These are phyloP conservation scores for Tricholoma furcatifolium DNA, from an alignment of 768 basidiomycete species.

Conservation along the genomic window DNA sequence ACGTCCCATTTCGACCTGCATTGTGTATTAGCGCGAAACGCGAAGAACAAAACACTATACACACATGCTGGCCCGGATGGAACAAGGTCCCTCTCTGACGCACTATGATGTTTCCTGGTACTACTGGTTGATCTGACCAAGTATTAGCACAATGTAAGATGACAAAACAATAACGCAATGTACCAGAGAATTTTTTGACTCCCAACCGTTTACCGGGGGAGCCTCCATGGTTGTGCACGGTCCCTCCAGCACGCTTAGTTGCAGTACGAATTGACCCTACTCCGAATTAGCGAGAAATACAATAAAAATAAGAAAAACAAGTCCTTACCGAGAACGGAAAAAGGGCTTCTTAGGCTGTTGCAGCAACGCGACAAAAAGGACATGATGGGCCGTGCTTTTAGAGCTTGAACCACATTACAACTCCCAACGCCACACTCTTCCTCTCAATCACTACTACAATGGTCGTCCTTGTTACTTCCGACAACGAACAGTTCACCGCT, in stretches of 20 bases:
- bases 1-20: constrained; percentile 83
- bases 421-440: constrained; percentile 18
- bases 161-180: constrained; percentile 15
- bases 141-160: not conserved
- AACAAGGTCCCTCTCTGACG: constrained; percentile 92
- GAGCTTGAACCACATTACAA: not conserved
- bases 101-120: constrained; percentile 95
- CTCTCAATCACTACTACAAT: constrained; percentile 38
- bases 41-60: constrained; percentile 23
- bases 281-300: constrained; percentile 24
- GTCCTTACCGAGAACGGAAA: constrained; percentile 42
- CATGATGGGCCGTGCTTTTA: constrained; percentile 28
- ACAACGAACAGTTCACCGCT: constrained; percentile 91
- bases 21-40: constrained; percentile 4
- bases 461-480: constrained; percentile 90
- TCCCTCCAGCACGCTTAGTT: constrained; percentile 95
- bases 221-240: constrained; percentile 88
- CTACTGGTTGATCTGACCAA: constrained; percentile 77
- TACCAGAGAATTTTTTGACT: constrained; percentile 95
- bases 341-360: constrained; percentile 42
- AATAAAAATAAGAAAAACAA: constrained; percentile 1
- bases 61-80: constrained; percentile 91
- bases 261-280: constrained; percentile 82
- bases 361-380: constrained; percentile 48
- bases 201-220: constrained; percentile 93